Base-by-base conservation (phyloP, 2,329 filamentous ascomycete genomes). In the Macrophomina tecta region DNA sequence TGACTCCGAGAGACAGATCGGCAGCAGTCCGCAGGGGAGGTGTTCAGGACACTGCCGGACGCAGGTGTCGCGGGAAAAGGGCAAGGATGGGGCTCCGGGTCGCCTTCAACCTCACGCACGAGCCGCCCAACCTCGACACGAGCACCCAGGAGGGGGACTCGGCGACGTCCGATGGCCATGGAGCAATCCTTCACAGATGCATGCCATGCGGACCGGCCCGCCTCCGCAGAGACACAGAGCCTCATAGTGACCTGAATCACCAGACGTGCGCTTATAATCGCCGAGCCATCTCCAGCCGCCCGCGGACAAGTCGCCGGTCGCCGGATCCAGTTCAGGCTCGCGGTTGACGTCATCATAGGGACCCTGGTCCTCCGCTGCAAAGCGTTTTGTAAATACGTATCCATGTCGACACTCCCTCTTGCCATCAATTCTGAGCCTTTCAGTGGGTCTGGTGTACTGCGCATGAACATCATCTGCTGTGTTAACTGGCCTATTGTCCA, bases 291-390 rank as follows among this genome's bases (percentile, higher is more conserved):
- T 49, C 58, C 56, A n/a, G n/a, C 28, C 34, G 5, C 28, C 30
- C 14, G 16, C 34, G 14, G 4, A 4, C 28, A 9, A 48, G 30
- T 30, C 8, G 30, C 30, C 12, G 28, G 14, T 34, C 11, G 11
- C 11, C 23, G 28, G 28, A 23, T 49, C 42, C 42, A 14, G 12
- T 9, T 45, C 42, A 14, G 16, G 42, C 16, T 45, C 42, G 5
- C 11, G 46, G 9, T n/a, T 62, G 58, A 62, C 58, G 58, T 62
- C 58, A 62, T 62, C 58, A 62, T 49, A 34, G n/a, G 23, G 23
- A 3, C 23, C 1, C 23, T 23, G 23, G 2, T 23, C 23, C 23
- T 23, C 23, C 23, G 23, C 23, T 23, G 23, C 23, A 23, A 23
- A 23, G 23, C 23, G 23, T 23, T 23, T 23, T 23, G 23, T 23